Evolutionary conservation across 2,329 filamentous ascomycete species (phyloP).

Genomic region (Xylariaceae sp.): DNA sequence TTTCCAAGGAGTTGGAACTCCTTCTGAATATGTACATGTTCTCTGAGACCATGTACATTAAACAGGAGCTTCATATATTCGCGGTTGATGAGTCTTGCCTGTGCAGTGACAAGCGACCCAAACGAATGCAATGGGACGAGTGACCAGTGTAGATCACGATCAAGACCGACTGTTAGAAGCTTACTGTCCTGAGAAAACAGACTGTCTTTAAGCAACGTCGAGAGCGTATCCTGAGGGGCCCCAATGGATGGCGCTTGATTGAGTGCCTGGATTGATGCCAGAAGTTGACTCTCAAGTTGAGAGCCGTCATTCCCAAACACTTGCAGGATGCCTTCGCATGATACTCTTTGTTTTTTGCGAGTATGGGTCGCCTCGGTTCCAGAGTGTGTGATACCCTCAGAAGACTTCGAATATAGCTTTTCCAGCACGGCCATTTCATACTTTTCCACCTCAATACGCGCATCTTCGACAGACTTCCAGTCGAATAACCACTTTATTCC

Average conservation of each 20-base stretch:
- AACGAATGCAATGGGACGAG: slow-evolving; percentile 67
- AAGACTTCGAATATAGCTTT: slow-evolving; percentile 11
- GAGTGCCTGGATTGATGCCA: slow-evolving; percentile 47
- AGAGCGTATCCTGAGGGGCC: slow-evolving; percentile 34
- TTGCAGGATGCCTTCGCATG: slow-evolving; percentile 30
- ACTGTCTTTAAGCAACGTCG: slow-evolving; percentile 37
- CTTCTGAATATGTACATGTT: slow-evolving; percentile 69
- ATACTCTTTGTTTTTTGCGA: slow-evolving; percentile 6
- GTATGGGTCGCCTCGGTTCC: neutral
- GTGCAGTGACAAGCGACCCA: slow-evolving; percentile 64
- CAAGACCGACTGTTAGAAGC: slow-evolving; percentile 19
- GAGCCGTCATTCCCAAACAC: slow-evolving; percentile 46
- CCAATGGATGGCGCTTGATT: slow-evolving; percentile 32
- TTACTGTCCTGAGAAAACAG: slow-evolving; percentile 32
- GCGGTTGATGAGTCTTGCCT: slow-evolving; percentile 71
- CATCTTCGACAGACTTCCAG: slow-evolving; percentile 61
- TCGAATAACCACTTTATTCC: slow-evolving; percentile 62
- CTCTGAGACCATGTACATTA: slow-evolving; percentile 61
- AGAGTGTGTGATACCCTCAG: neutral
- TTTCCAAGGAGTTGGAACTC: slow-evolving; percentile 82
- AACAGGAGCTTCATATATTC: slow-evolving; percentile 74
- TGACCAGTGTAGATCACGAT: slow-evolving; percentile 51
- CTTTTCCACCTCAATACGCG: slow-evolving; percentile 55
- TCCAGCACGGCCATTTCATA: slow-evolving; percentile 44
- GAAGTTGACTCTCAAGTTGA: slow-evolving; percentile 44